Evolutionary conservation across 345 rosid species (phyloP), one percentile per base, ranked within the genome.

Genomic region (Pistacia vera): DNA sequence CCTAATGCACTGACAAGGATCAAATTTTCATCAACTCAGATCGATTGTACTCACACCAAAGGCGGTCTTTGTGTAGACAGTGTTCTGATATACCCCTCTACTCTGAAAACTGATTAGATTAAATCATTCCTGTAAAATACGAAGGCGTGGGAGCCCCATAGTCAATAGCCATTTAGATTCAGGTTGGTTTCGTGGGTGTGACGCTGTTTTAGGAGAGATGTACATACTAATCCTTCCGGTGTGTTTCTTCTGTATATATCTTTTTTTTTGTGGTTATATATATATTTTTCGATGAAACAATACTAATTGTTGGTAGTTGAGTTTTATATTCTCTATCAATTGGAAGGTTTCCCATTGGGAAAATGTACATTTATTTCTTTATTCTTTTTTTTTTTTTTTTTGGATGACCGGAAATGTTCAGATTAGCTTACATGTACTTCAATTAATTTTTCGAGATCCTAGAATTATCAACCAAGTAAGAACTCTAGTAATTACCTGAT

Each of bases 41-140:
- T 95, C 38, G 97, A 95, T 78, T 95, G 98, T 76, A 95, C 98
- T 52, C 98, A 93, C 84, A 88, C 97, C 14, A 95, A 95, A 85
- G 98, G 98, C 16, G 98, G 98, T n/a, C 79, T 95, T 6, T 89
- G 95, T 70, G 70, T 95, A 55, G 98, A 95, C 77, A 79, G 86
- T 66, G 91, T 91, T 66, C 78, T 90, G 64, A 79, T 95, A 16
- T 82, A 82, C 66, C 98, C 98, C 3, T 80, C 81, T 80, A 84
- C 75, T 49, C 20, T 66, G 84, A 59, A 59, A 83, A 86, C 49
- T 1, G 49, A 46, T 46, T 75, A 81, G 80, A 66, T 76, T 84
- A 64, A 71, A 75, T 87, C 86, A 74, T 82, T 80, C 71, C 67
- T 77, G 72, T 63, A 77, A 55, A 9, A 66, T 48, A 67, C 12